These are phyloP conservation scores for Zoysia pacifica DNA, from an alignment of 176 grass and related monocot genomes.

Conservation along the genomic window DNA sequence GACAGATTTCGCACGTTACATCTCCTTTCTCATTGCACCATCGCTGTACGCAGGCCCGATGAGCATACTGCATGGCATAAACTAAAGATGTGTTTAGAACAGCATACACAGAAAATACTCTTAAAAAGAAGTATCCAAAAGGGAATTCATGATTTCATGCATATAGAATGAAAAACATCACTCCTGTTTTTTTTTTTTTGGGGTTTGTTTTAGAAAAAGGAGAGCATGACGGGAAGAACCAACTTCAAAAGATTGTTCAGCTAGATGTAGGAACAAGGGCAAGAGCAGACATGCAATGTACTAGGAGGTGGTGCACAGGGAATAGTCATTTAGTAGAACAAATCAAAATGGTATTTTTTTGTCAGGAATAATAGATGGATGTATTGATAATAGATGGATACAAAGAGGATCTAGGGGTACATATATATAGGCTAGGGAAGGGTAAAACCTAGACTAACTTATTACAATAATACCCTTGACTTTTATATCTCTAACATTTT, in stretches of 20 bases:
- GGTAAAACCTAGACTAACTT: no score
- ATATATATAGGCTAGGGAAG: no score
- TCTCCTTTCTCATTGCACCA: conserved; percentile 98
- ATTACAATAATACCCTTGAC: no score
- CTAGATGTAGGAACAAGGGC: not conserved
- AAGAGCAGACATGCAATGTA: conserved; percentile 7
- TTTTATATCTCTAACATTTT: not conserved
- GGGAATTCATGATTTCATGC: not conserved
- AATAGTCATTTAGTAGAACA: not conserved
- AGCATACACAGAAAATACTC: conserved; percentile 1
- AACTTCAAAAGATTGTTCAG: not conserved
- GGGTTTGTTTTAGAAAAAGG: not conserved
- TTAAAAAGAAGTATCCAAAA: not conserved
- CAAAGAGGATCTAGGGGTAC: no score
- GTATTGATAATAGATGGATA: no score
- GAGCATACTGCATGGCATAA: conserved; percentile 72
- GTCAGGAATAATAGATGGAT: no score
- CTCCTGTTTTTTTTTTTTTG: conserved; percentile 11
- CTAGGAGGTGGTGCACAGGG: not conserved
- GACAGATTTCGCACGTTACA: conserved; percentile 82
- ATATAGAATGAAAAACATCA: not conserved
- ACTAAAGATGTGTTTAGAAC: conserved; percentile 34
- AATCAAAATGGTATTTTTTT: not conserved
- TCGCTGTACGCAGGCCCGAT: conserved; percentile 78
- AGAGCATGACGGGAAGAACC: conserved; percentile 7